Evolutionary conservation across 2,329 filamentous ascomycete species (phyloP).

Genomic region (Cadophora luteo-olivacea): DNA sequence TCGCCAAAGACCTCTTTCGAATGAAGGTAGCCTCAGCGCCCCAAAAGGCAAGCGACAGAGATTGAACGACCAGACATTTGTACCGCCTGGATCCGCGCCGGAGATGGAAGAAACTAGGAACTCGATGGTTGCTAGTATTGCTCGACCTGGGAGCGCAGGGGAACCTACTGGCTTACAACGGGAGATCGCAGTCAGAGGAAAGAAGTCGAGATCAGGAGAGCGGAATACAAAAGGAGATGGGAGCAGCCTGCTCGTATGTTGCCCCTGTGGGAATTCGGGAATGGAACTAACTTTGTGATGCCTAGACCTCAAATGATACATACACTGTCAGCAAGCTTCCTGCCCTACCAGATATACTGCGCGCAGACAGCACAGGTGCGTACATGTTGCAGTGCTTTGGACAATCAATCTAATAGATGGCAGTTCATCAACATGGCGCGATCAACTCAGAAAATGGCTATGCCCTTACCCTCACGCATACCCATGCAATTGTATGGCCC

Average conservation of each 20-base stretch:
- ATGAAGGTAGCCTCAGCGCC: slow-evolving; percentile 53
- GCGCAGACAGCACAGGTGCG: slow-evolving; percentile 70
- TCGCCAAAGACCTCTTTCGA: slow-evolving; percentile 63
- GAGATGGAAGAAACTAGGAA: slow-evolving; percentile 64
- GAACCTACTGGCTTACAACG: slow-evolving; percentile 41
- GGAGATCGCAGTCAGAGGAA: slow-evolving; percentile 65
- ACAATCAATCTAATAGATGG: slow-evolving; percentile 27
- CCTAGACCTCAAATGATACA: slow-evolving; percentile 80
- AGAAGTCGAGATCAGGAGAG: slow-evolving; percentile 68
- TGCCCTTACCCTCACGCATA: slow-evolving; percentile 80
- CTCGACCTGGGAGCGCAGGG: slow-evolving; percentile 45
- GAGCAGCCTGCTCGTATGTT: slow-evolving; percentile 67
- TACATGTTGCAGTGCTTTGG: slow-evolving; percentile 21
- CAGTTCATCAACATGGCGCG: slow-evolving; percentile 70
- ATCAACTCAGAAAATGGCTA: slow-evolving; percentile 72
- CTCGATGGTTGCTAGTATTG: slow-evolving; percentile 51
- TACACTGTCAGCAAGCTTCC: slow-evolving; percentile 87
- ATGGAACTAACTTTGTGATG: slow-evolving; percentile 14
- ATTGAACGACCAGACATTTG: slow-evolving; percentile 62
- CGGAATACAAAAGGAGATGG: slow-evolving; percentile 74
- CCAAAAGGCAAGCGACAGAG: slow-evolving; percentile 70
- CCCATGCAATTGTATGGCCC: slow-evolving; percentile 88
- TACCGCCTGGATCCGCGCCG: slow-evolving; percentile 52
- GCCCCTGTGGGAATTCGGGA: slow-evolving; percentile 15
- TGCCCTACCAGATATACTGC: slow-evolving; percentile 79